A percentile compares a stretch with the other conserved stretches of the same genome.
These are phyloP conservation scores for Podaxis sp. DNA, from an alignment of 768 basidiomycete genomes.

Conservation along the genomic window DNA sequence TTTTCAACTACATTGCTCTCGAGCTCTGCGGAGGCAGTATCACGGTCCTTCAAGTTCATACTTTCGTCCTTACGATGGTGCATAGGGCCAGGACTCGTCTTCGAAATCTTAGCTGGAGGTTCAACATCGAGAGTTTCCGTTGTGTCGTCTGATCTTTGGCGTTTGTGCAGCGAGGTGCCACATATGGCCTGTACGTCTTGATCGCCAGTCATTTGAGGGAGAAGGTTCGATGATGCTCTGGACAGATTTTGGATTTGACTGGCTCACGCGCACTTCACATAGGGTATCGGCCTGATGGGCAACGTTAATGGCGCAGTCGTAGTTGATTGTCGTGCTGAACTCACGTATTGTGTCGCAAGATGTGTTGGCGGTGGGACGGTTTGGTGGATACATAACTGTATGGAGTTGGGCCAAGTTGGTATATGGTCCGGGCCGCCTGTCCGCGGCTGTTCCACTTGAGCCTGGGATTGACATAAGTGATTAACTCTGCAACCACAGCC, in stretches of 20 bases:
- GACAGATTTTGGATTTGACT: neutral
- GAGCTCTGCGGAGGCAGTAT: too few species aligned
- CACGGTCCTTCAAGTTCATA: neutral
- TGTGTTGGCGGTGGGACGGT: neutral
- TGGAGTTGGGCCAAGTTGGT: neutral
- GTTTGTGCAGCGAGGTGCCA: neutral
- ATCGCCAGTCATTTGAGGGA: neutral
- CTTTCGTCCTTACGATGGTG: neutral
- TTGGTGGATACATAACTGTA: neutral
- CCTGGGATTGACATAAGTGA: neutral
- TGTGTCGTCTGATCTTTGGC: constrained; percentile 3
- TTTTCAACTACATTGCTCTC: neutral
- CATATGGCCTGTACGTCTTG: neutral
- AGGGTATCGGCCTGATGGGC: neutral
- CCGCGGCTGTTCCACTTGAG: neutral
- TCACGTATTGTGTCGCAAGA: neutral
- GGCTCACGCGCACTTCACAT: neutral
- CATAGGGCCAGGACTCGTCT: neutral
- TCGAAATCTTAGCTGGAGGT: constrained; percentile 3
- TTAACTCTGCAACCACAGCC: neutral
- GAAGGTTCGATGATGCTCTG: neutral
- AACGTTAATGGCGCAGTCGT: neutral
- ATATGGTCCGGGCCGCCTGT: neutral
- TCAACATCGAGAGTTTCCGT: neutral
- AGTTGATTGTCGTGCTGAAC: neutral